Evolutionary conservation across 345 rosid genomes (phyloP).

Genomic region (Ceriops decandra): DNA sequence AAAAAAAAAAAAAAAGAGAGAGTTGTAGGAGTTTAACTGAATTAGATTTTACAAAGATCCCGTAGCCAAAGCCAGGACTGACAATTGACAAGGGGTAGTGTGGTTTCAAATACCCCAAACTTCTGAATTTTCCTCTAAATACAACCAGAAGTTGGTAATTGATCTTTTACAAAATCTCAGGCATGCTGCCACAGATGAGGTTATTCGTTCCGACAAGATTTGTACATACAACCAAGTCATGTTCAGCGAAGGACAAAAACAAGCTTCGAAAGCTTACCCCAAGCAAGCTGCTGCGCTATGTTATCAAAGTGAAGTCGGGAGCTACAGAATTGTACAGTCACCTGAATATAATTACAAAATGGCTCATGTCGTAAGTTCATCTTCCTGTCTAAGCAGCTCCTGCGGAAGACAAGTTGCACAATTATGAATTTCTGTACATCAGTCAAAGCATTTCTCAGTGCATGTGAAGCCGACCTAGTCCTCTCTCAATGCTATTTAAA

Average conservation of each 20-base stretch:
- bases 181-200: not conserved
- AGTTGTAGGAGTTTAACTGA: too few species aligned
- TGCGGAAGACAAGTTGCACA: not conserved
- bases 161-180: constrained; percentile 12
- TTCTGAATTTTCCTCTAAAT: not conserved
- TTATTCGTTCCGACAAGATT: not conserved
- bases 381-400: constrained; percentile 23
- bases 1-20: too few species aligned
- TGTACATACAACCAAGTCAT: constrained; percentile 2
- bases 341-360: not conserved
- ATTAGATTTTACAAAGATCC: too few species aligned
- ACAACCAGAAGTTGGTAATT: not conserved
- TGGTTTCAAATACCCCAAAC: too few species aligned
- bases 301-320: not conserved
- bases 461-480: too few species aligned
- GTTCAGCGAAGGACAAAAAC: not conserved
- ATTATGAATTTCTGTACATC: not conserved
- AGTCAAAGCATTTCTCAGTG: not conserved
- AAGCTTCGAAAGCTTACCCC: not conserved
- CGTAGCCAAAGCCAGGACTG: too few species aligned
- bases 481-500: too few species aligned
- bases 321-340: constrained; percentile 11
- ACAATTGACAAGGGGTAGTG: too few species aligned
- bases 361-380: constrained; percentile 10
- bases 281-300: not conserved